phyloP scores from a whole-genome alignment of 345 rosid species.

The Erysimum cheiranthoides region DNA sequence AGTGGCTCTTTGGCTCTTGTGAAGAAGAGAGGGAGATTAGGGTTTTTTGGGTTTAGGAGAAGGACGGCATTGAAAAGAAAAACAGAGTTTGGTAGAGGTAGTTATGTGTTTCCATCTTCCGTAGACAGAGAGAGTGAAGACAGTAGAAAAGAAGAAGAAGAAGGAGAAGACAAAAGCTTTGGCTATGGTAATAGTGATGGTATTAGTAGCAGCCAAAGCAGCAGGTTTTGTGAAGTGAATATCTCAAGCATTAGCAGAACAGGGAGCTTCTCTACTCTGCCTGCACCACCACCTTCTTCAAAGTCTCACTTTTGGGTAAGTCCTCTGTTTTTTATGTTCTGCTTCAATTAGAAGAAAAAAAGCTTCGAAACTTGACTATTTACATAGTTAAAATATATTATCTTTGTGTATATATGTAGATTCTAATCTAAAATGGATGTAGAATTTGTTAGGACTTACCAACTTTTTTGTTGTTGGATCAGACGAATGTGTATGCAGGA shows the following conservation, averaged over 20 bases:
- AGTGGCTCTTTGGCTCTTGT: slow-evolving; percentile 36
- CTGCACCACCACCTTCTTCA: slow-evolving; percentile 32
- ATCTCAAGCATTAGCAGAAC: slow-evolving; percentile 51
- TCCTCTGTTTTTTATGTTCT: slow-evolving; percentile 39
- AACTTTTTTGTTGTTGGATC: slow-evolving; percentile 41
- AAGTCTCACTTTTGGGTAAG: slow-evolving; percentile 75
- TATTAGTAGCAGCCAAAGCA: slow-evolving; percentile 43
- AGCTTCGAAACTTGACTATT: too few relatives aligned
- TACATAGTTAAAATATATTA: too few relatives aligned
- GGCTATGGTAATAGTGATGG: slow-evolving; percentile 29
- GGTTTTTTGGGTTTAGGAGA: slow-evolving; percentile 59
- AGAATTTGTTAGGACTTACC: background rate
- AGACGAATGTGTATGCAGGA: slow-evolving; percentile 71
- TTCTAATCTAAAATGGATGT: background rate
- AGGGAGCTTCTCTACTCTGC: slow-evolving; percentile 55
- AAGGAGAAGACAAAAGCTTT: slow-evolving; percentile 33
- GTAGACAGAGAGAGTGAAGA: slow-evolving; percentile 49
- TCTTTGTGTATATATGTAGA: background rate
- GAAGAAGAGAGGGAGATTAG: slow-evolving; percentile 47
- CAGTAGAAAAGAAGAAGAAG: slow-evolving; percentile 23
- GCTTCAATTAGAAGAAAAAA: background rate
- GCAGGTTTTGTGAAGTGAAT: slow-evolving; percentile 42
- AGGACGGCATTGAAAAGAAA: slow-evolving; percentile 48
- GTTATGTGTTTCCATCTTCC: slow-evolving; percentile 69
- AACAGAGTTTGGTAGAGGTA: slow-evolving; percentile 60